A percentile compares a stretch with the other conserved stretches of the same genome.
Conservation (phyloP, 306 rosid species). For the Comarum palustre region DNA sequence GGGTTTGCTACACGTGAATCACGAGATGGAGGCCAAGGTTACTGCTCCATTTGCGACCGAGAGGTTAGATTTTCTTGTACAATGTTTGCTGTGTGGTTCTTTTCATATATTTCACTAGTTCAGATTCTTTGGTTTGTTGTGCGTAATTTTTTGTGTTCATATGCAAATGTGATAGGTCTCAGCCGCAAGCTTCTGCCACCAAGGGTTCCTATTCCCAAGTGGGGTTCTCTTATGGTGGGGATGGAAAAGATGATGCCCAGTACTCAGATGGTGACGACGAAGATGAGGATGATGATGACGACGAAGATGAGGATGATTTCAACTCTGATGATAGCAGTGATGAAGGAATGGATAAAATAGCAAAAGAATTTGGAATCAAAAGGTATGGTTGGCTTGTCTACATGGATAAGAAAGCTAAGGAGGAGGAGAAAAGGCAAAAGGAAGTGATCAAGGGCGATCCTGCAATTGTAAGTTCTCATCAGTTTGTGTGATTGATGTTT, state of each 20-base stretch:
- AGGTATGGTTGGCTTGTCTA: slow-evolving; percentile 98
- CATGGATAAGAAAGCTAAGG: slow-evolving; percentile 96
- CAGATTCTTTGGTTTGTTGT: not conserved
- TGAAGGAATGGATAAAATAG: slow-evolving; percentile 95
- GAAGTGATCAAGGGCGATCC: slow-evolving; percentile 98
- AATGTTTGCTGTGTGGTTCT: not conserved
- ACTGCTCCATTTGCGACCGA: slow-evolving; percentile 64
- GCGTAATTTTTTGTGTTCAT: slow-evolving; percentile 17
- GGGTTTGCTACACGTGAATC: slow-evolving; percentile 87
- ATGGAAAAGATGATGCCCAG: slow-evolving; percentile 79
- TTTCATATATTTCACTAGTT: no score
- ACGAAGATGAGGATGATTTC: slow-evolving; percentile 70
- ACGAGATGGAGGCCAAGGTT: slow-evolving; percentile 85
- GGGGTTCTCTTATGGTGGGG: slow-evolving; percentile 83
- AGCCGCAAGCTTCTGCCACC: slow-evolving; percentile 59
- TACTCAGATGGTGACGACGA: slow-evolving; percentile 71
- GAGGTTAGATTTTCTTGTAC: slow-evolving; percentile 42
- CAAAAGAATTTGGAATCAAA: slow-evolving; percentile 89
- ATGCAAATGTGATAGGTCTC: slow-evolving; percentile 52
- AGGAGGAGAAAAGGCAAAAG: slow-evolving; percentile 89
- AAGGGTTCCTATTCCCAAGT: slow-evolving; percentile 94
- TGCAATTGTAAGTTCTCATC: slow-evolving; percentile 70
- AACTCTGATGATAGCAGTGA: slow-evolving; percentile 94
- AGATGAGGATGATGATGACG: slow-evolving; percentile 67
- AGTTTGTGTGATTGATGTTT: not conserved